These are phyloP conservation scores for Thalassiosira hispida DNA, from an alignment of 352 stramenopile species.

Conservation along the genomic window DNA sequence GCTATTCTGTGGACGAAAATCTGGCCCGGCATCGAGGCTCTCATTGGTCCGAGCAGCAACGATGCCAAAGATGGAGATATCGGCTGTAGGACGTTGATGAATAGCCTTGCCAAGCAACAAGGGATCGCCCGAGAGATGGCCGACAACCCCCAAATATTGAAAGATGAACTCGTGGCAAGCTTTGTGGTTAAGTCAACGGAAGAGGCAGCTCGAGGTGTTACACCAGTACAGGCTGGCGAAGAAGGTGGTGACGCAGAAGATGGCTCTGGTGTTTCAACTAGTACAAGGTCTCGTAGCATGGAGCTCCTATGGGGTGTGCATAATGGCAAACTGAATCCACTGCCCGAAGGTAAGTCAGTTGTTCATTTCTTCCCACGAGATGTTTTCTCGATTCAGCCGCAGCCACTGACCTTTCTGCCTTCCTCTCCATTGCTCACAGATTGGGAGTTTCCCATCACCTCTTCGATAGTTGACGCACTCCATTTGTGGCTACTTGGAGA, in stretches of 20 bases:
- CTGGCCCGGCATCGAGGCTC: neutral
- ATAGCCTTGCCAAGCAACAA: neutral
- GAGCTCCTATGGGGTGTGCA: slow-evolving; percentile 22
- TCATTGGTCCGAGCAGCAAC: neutral
- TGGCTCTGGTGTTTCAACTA: neutral
- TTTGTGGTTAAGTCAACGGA: neutral
- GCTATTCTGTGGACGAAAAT: slow-evolving; percentile 17
- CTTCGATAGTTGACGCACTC: neutral
- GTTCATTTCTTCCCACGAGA: too few relatives aligned
- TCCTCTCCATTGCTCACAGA: slow-evolving; percentile 13
- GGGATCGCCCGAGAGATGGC: slow-evolving; percentile 6
- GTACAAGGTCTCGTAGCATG: neutral
- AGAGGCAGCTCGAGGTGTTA: neutral
- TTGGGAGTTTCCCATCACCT: slow-evolving; percentile 7
- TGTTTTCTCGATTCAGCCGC: too few relatives aligned
- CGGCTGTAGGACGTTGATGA: slow-evolving; percentile 13
- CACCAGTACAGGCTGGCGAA: neutral
- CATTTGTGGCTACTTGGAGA: slow-evolving; percentile 19
- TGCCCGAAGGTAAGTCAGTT: too few relatives aligned
- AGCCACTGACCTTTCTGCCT: too few relatives aligned
- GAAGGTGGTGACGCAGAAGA: neutral
- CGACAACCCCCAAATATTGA: slow-evolving; percentile 10
- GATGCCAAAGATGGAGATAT: slow-evolving; percentile 7
- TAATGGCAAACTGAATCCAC: slow-evolving; percentile 18
- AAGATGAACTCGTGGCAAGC: neutral